Conservation (phyloP, 2,329 filamentous ascomycete species). For the Aspergillus ruber region DNA sequence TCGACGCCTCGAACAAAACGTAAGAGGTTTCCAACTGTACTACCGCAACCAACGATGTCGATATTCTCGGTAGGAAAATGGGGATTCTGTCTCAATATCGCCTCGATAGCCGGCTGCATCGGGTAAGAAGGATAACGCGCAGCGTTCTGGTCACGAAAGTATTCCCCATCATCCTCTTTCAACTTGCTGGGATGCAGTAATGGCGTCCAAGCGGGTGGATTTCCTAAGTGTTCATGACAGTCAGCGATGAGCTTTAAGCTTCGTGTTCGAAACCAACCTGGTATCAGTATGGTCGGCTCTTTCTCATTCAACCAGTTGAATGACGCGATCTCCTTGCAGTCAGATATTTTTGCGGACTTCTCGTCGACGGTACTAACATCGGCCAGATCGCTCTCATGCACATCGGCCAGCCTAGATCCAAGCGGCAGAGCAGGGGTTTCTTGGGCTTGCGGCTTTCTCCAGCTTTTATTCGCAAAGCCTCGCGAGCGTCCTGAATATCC, state of each 20-base stretch:
- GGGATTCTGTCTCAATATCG: slow-evolving; percentile 36
- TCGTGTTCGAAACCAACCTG: slow-evolving; percentile 1
- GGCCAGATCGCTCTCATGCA: slow-evolving; percentile 7
- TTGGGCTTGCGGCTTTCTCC: not conserved
- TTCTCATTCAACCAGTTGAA: slow-evolving; percentile 46
- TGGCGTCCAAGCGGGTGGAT: slow-evolving; percentile 48
- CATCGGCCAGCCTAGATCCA: slow-evolving; percentile 11
- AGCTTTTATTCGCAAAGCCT: not conserved
- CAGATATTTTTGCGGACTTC: slow-evolving; percentile 24
- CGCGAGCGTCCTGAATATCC: not conserved
- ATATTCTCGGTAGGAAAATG: slow-evolving; percentile 31
- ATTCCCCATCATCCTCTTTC: slow-evolving; percentile 38
- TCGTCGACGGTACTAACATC: not conserved
- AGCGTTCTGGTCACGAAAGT: slow-evolving; percentile 40
- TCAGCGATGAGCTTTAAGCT: not conserved
- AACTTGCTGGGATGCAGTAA: slow-evolving; percentile 28
- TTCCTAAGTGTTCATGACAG: slow-evolving; percentile 30
- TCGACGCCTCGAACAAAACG: slow-evolving; percentile 46
- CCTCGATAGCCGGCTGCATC: slow-evolving; percentile 40
- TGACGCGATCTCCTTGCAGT: slow-evolving; percentile 42
- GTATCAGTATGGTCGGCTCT: slow-evolving; percentile 15
- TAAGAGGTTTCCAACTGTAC: slow-evolving; percentile 56
- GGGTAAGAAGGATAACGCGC: slow-evolving; percentile 32
- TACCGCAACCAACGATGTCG: slow-evolving; percentile 56
- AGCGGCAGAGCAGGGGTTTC: slow-evolving; percentile 7